phyloP scores from a whole-genome alignment of 1,284 basidiomycete genomes.

The Rhodotorula sp. region DNA sequence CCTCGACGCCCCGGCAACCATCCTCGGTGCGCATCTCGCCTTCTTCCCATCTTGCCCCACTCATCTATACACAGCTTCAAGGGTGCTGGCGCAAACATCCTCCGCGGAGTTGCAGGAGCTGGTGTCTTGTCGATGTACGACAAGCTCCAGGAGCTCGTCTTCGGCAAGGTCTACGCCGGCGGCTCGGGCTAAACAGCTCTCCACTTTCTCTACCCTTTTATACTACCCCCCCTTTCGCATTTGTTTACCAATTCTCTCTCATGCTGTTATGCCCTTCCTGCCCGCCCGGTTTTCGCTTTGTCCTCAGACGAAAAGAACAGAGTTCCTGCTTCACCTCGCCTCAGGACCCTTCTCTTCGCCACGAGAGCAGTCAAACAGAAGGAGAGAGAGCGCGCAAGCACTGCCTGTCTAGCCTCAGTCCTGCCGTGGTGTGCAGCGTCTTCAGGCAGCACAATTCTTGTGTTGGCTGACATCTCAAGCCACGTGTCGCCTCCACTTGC shows the following conservation, averaged over 20 bases:
- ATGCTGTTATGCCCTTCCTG: background rate
- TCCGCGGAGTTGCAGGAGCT: constrained; percentile 89
- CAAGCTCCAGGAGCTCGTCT: constrained; percentile 77
- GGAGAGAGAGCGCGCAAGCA: no score
- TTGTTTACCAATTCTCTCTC: background rate
- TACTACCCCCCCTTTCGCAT: no score
- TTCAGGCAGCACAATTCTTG: no score
- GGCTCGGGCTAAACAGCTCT: constrained; percentile 23
- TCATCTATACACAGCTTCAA: constrained; percentile 59
- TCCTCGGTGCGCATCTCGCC: no score
- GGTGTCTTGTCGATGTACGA: constrained; percentile 56
- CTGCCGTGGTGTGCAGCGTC: no score
- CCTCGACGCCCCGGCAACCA: no score
- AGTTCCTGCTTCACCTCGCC: constrained; percentile 4
- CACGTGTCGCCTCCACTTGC: no score
- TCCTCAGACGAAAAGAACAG: background rate
- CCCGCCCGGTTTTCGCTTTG: background rate
- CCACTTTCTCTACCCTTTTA: background rate
- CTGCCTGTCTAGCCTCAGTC: no score
- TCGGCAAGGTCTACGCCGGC: constrained; percentile 53
- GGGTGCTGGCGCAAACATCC: constrained; percentile 62
- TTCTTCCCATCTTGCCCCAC: no score
- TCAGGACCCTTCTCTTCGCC: no score
- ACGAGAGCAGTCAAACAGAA: no score
- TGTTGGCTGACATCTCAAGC: no score